A percentile compares a stretch with the other conserved stretches of the same genome.
phyloP scores from a whole-genome alignment of 345 rosid genomes.

The Hibiscus mutabilis region DNA sequence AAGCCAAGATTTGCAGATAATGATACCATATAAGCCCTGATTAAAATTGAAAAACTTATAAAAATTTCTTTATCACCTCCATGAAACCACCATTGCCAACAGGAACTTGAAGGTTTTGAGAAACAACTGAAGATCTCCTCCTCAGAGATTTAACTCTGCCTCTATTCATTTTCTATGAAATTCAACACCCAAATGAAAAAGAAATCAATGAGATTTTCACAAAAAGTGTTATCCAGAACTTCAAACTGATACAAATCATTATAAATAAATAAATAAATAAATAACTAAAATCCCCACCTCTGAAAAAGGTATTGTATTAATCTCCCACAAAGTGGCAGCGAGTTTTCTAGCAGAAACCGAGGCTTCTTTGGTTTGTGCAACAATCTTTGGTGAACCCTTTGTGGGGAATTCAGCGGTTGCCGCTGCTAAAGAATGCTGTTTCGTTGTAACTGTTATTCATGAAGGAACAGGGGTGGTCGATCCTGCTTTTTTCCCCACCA shows the following conservation, averaged over 20 bases:
- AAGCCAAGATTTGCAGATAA: background rate
- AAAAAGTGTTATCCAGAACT: background rate
- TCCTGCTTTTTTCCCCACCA: constrained; percentile 54
- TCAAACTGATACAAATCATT: constrained; percentile 2
- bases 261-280: no score
- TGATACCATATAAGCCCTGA: constrained; percentile 8
- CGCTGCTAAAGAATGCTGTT: constrained; percentile 34
- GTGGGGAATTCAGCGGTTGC: constrained; percentile 26
- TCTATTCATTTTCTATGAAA: constrained; percentile 37
- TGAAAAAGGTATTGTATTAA: constrained; percentile 49
- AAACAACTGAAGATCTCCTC: constrained; percentile 34
- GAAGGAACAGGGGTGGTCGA: constrained; percentile 69
- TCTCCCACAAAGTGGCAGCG: constrained; percentile 88
- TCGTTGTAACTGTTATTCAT: constrained; percentile 41
- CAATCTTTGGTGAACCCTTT: background rate
- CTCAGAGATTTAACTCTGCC: constrained; percentile 26
- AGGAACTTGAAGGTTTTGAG: constrained; percentile 34
- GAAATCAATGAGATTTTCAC: background rate
- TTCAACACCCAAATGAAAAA: background rate
- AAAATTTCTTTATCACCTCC: constrained; percentile 33
- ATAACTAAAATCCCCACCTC: constrained; percentile 32
- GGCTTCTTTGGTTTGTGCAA: constrained; percentile 26
- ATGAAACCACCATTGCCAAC: constrained; percentile 25
- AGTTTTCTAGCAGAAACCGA: constrained; percentile 75
- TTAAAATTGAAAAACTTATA: background rate